Evolutionary conservation across 2,329 filamentous ascomycete genomes (phyloP).

Genomic region (Fusarium sp.): DNA sequence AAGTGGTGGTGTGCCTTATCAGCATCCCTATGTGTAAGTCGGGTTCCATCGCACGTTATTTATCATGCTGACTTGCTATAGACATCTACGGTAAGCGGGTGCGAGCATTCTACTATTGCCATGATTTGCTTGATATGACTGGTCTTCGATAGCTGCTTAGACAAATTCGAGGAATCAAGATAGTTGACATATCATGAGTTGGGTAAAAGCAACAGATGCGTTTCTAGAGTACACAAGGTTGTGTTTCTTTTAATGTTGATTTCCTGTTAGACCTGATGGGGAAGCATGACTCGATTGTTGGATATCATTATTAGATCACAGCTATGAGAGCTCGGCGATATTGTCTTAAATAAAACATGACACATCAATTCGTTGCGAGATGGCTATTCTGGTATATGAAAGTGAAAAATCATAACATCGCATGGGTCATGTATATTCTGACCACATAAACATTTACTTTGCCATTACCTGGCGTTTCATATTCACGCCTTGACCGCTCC

Average conservation of each 20-base stretch:
- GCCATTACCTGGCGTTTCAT: neutral
- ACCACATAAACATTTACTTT: neutral
- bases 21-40: slow-evolving; percentile 84
- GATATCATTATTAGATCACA: neutral
- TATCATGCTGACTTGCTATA: slow-evolving; percentile 45
- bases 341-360: neutral
- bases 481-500: slow-evolving; percentile 36
- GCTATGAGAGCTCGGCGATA: neutral
- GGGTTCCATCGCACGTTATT: slow-evolving; percentile 55
- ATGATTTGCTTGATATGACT: slow-evolving; percentile 69
- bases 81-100: slow-evolving; percentile 83
- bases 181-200: slow-evolving; percentile 25
- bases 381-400: neutral
- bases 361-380: neutral
- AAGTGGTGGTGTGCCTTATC: slow-evolving; percentile 78
- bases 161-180: neutral
- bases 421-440: neutral
- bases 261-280: neutral
- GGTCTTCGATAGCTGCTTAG: slow-evolving; percentile 40
- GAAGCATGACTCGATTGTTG: neutral
- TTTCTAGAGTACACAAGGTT: neutral
- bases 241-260: slow-evolving; percentile 13
- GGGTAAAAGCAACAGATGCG: neutral
- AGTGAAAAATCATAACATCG: slow-evolving; percentile 5
- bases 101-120: slow-evolving; percentile 76